A percentile compares a stretch with the other conserved stretches of the same genome.
Conservation (phyloP, 2,329 filamentous ascomycete genomes). For the Amphichorda felina region DNA sequence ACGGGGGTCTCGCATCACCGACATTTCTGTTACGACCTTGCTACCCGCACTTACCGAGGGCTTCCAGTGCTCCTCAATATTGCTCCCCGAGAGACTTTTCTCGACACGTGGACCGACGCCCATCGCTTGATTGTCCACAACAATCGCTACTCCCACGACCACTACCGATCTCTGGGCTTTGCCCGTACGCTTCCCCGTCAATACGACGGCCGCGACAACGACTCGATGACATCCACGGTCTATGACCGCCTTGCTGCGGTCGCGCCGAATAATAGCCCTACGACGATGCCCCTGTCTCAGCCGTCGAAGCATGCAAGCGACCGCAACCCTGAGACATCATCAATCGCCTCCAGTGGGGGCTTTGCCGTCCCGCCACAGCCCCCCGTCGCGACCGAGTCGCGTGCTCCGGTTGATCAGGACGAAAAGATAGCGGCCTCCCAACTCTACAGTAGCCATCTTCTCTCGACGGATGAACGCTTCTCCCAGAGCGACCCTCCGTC, state of each 20-base stretch:
- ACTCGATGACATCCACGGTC: conserved; percentile 1
- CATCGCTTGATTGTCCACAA: no score
- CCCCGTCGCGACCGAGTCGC: conserved; percentile 4
- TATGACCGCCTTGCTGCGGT: conserved; percentile 2
- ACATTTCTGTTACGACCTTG: no score
- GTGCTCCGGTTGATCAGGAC: background rate
- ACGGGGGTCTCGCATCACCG: no score
- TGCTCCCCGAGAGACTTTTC: no score
- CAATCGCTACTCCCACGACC: no score
- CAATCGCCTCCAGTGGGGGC: conserved; percentile 12
- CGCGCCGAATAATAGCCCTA: background rate
- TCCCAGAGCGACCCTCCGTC: conserved; percentile 10
- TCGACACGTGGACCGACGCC: no score
- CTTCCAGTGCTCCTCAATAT: no score
- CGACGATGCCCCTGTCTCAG: background rate
- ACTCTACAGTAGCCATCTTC: background rate
- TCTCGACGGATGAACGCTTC: conserved; percentile 10
- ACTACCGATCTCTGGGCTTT: background rate
- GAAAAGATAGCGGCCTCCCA: conserved; percentile 1
- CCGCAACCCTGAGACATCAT: conserved; percentile 3
- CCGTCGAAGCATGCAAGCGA: background rate
- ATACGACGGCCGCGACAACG: background rate
- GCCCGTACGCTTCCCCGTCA: background rate
- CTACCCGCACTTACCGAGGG: no score
- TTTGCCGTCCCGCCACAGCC: conserved; percentile 11